These are phyloP conservation scores for Boletus rubroflammeus DNA, from an alignment of 768 basidiomycete genomes.

Conservation along the genomic window DNA sequence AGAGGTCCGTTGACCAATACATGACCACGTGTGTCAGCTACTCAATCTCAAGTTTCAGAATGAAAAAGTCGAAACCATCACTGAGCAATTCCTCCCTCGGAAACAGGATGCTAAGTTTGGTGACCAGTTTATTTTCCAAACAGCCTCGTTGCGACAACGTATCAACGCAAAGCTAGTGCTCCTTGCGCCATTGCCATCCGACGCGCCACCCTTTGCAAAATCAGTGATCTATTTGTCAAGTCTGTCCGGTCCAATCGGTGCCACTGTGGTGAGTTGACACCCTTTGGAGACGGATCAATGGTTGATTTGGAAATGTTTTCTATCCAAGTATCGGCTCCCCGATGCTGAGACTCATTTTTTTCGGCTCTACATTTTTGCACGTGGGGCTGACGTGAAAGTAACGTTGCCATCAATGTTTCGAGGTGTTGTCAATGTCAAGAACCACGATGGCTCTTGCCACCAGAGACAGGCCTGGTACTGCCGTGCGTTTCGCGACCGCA, in stretches of 20 bases:
- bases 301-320: slow-evolving; percentile 3
- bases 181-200: slow-evolving; percentile 27
- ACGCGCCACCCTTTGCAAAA: slow-evolving; percentile 30
- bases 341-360: slow-evolving; percentile 29
- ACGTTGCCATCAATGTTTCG: slow-evolving; percentile 27
- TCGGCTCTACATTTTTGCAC: slow-evolving; percentile 29
- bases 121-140: slow-evolving; percentile 31
- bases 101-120: slow-evolving; percentile 29
- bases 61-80: slow-evolving; percentile 18
- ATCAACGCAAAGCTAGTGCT: slow-evolving; percentile 28
- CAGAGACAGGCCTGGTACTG: slow-evolving; percentile 18
- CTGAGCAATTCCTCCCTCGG: slow-evolving; percentile 29
- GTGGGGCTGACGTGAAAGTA: slow-evolving; percentile 28
- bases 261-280: slow-evolving; percentile 24
- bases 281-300: background rate
- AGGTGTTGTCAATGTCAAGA: slow-evolving; percentile 26
- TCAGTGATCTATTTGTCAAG: slow-evolving; percentile 32
- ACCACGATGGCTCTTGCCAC: slow-evolving; percentile 8
- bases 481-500: slow-evolving; percentile 22
- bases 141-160: slow-evolving; percentile 15
- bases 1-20: slow-evolving; percentile 18
- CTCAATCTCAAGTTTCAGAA: slow-evolving; percentile 12
- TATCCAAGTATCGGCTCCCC: slow-evolving; percentile 21
- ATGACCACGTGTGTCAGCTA: slow-evolving; percentile 3
- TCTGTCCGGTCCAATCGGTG: slow-evolving; percentile 22